Evolutionary conservation across 345 rosid genomes (phyloP).

Genomic region (Aurinia saxatilis): DNA sequence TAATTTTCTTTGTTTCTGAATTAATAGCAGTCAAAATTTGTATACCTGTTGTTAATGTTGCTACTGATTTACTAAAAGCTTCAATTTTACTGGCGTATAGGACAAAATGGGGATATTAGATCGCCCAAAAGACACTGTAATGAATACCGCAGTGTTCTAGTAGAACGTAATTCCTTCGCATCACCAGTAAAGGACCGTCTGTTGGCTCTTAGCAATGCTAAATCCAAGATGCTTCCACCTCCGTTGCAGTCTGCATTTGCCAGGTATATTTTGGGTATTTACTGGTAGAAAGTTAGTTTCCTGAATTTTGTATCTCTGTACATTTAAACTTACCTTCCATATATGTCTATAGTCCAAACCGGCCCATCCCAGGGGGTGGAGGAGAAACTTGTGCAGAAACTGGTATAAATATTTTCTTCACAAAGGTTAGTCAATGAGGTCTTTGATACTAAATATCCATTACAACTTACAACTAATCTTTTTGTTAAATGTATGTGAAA

Average conservation of each 20-base stretch:
- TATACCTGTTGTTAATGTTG: conserved; percentile 2
- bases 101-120: conserved; percentile 78
- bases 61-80: neutral
- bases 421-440: conserved; percentile 48
- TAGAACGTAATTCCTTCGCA: conserved; percentile 72
- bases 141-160: conserved; percentile 79
- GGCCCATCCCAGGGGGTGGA: conserved; percentile 90
- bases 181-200: conserved; percentile 81
- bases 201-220: conserved; percentile 44
- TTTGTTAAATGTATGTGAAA: neutral
- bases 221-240: conserved; percentile 59
- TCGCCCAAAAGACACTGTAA: conserved; percentile 61
- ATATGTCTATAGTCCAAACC: conserved; percentile 61
- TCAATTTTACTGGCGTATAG: conserved; percentile 36
- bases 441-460: neutral
- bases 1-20: conserved; percentile 8
- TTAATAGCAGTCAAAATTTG: neutral
- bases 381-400: conserved; percentile 99
- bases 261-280: conserved; percentile 37
- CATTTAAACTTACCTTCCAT: conserved; percentile 6
- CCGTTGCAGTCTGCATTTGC: conserved; percentile 84
- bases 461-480: neutral
- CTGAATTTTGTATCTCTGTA: neutral
- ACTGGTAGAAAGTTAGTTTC: neutral
- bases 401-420: conserved; percentile 73